Evolutionary conservation across 2,329 filamentous ascomycete genomes (phyloP), one percentile per base, ranked within the genome.

Genomic region (Arthrobotrys conoides): DNA sequence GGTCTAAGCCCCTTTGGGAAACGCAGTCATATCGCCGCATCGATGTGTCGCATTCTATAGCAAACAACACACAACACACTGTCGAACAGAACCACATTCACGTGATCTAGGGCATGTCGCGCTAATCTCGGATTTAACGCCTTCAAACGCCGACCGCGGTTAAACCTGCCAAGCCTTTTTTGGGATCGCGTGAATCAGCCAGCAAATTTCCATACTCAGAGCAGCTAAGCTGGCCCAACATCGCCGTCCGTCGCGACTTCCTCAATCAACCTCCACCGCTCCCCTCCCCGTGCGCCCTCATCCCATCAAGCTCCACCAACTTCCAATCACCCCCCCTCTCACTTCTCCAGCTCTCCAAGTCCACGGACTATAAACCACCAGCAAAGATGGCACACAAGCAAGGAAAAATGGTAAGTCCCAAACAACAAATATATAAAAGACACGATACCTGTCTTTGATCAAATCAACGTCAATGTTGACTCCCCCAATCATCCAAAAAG

Each of bases 351-450:
- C 38, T 71, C 10, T 20, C 38, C 10, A 41, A 71, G 73, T 77
- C 73, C 22, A 5, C 57, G 67, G 66, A 77, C 73, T 77, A 48
- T 71, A 77, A 84, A 83, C 82, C 84, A 82, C 81, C 82, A 81
- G 83, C 83, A 84, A 90, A 85, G 82, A 91, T 91, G 90, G 90
- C 91, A 84, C 95, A 97, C 89, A 97, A 97, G 87, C 94, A 97
- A 87, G 96, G 96, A 87, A 98, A 99, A 89, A 98, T 99, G 96
- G 96, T 98, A 88, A 89, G 93, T 91, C 81, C 80, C 80, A 80
- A 38, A n/a, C 30, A 41, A 41, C 1, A 41, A 41, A 41, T 9
- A 30, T 27, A 68, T 16, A 5, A 16, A 30, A 55, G 57, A 61
- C 57, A 61, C 53, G 53, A 38, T 18, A 24, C 14, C 5, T 61